Conservation (phyloP, 345 rosid genomes). For the Camelina laxa region DNA sequence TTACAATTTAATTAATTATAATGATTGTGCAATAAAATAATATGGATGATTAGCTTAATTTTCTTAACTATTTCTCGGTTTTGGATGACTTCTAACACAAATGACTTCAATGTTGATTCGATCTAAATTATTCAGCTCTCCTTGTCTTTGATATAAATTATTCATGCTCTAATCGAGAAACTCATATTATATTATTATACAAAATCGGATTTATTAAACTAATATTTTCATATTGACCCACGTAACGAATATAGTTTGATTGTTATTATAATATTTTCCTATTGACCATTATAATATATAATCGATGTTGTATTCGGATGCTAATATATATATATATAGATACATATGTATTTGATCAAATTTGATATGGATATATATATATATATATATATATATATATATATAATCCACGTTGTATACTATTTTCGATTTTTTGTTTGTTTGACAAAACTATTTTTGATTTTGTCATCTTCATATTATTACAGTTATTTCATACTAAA, state of each 20-base stretch:
- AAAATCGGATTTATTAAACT: background rate
- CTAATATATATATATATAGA: too few species aligned
- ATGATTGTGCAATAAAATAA: constrained; percentile 30
- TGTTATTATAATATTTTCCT: background rate
- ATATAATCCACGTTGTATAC: background rate
- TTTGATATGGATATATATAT: too few species aligned
- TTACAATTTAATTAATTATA: constrained; percentile 29
- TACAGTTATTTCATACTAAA: too few species aligned
- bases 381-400: too few species aligned
- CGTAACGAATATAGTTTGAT: too few species aligned
- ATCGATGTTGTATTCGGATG: background rate
- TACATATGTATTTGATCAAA: too few species aligned
- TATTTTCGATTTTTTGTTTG: background rate
- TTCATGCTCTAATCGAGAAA: constrained; percentile 17
- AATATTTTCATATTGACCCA: too few species aligned
- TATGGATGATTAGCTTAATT: constrained; percentile 16
- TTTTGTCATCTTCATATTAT: background rate
- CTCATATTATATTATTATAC: constrained; percentile 10
- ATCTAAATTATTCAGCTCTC: constrained; percentile 30
- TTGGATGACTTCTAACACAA: constrained; percentile 39
- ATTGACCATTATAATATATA: background rate
- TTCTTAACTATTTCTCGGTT: constrained; percentile 27
- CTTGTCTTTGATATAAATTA: constrained; percentile 7
- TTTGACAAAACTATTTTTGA: background rate
- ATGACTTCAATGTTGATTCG: constrained; percentile 43